Evolutionary conservation across 1,284 basidiomycete genomes (phyloP).

Genomic region (Athelia psychrophila): DNA sequence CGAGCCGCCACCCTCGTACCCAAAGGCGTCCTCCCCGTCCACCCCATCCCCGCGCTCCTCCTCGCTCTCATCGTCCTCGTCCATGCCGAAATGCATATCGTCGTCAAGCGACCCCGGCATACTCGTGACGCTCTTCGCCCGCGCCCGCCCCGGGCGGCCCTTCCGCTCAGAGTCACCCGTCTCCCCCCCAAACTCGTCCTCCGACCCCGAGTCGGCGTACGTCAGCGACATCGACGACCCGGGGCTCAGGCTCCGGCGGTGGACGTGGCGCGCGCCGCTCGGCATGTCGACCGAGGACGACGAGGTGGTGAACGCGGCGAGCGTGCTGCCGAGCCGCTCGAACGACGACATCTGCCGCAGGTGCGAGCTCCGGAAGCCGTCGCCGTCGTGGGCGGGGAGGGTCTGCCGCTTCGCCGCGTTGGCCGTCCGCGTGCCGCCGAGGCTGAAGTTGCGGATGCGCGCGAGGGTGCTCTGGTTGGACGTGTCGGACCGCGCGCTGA

Average conservation of each 20-base stretch:
- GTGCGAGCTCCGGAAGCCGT: slow-evolving; percentile 29
- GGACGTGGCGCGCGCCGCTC: slow-evolving; percentile 4
- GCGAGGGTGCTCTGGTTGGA: slow-evolving; percentile 73
- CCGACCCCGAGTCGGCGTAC: slow-evolving; percentile 50
- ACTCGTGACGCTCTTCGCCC: slow-evolving; percentile 66
- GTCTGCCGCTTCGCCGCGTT: slow-evolving; percentile 23
- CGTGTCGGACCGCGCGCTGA: slow-evolving; percentile 88
- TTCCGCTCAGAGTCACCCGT: slow-evolving; percentile 34
- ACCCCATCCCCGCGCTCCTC: slow-evolving; percentile 26
- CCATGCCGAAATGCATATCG: slow-evolving; percentile 52
- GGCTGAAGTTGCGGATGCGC: slow-evolving; percentile 79
- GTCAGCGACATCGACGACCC: slow-evolving; percentile 48
- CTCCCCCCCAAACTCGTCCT: slow-evolving; percentile 48
- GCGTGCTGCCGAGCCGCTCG: slow-evolving; percentile 58
- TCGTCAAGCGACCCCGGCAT: slow-evolving; percentile 79
- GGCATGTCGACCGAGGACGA: slow-evolving; percentile 26
- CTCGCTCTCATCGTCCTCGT: slow-evolving; percentile 39
- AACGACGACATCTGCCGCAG: slow-evolving; percentile 71
- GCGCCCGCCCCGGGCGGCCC: slow-evolving; percentile 33
- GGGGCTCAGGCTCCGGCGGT: slow-evolving; percentile 46
- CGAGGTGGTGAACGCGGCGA: slow-evolving; percentile 44
- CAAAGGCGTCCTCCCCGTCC: slow-evolving; percentile 27
- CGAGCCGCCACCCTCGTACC: slow-evolving; percentile 21
- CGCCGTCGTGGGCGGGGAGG: slow-evolving; percentile 20
- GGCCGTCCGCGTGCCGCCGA: slow-evolving; percentile 52